These are phyloP conservation scores for Arthroderma sp. DNA, from an alignment of 2,329 filamentous ascomycete genomes.

Conservation along the genomic window DNA sequence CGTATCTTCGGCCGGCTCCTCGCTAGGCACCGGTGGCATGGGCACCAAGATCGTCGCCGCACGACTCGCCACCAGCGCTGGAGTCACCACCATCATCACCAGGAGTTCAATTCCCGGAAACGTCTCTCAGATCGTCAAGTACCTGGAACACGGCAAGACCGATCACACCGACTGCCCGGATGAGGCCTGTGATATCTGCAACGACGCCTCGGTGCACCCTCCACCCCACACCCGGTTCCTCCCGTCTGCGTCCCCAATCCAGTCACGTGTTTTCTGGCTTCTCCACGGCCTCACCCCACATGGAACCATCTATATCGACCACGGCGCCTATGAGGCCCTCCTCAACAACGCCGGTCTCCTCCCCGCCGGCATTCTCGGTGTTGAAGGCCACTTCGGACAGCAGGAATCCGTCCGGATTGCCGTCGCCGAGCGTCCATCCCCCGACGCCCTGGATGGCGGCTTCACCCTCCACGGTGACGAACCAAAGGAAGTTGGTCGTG, in stretches of 20 bases:
- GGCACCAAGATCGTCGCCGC: slow-evolving; percentile 93
- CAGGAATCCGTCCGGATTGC: slow-evolving; percentile 83
- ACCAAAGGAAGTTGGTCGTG: slow-evolving; percentile 67
- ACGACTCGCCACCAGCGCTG: slow-evolving; percentile 78
- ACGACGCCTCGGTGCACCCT: slow-evolving; percentile 29
- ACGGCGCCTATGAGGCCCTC: slow-evolving; percentile 71
- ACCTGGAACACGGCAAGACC: slow-evolving; percentile 48
- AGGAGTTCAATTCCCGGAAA: slow-evolving; percentile 88
- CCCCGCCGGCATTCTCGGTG: slow-evolving; percentile 78
- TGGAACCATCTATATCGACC: slow-evolving; percentile 83
- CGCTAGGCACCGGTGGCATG: slow-evolving; percentile 91
- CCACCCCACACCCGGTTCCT: slow-evolving; percentile 89
- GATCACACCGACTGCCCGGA: slow-evolving; percentile 12
- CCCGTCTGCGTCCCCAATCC: slow-evolving; percentile 68
- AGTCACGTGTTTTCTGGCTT: slow-evolving; percentile 94
- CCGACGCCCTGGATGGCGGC: slow-evolving; percentile 28
- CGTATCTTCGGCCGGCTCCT: slow-evolving; percentile 78
- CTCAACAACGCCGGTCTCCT: slow-evolving; percentile 74
- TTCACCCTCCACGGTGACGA: slow-evolving; percentile 25
- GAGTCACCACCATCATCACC: slow-evolving; percentile 91
- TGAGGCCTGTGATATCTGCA: background rate
- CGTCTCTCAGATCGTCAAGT: slow-evolving; percentile 70
- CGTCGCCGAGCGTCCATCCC: slow-evolving; percentile 49
- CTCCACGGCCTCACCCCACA: slow-evolving; percentile 82
- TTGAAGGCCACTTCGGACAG: slow-evolving; percentile 77